Conservation (phyloP, 179 eudicot genomes). For the Silene noctiflora region DNA sequence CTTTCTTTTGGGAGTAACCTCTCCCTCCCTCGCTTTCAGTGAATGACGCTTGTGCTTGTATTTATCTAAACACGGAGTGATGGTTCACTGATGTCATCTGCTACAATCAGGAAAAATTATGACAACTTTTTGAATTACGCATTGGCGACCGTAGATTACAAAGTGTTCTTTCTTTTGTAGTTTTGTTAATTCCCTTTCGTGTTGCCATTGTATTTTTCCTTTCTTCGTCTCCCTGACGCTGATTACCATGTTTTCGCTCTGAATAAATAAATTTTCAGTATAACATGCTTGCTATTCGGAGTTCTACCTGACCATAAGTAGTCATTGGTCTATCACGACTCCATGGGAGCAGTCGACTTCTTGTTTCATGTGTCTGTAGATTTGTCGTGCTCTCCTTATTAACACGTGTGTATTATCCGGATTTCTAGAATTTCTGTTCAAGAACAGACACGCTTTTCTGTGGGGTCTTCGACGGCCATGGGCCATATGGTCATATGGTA, state of each 20-base stretch:
- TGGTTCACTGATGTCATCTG: neutral
- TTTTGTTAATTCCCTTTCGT: neutral
- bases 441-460: slow-evolving; percentile 71
- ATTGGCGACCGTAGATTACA: neutral
- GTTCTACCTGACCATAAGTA: no score
- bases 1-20: neutral
- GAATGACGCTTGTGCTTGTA: neutral
- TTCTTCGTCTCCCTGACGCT: no score
- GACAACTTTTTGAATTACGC: neutral
- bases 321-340: neutral
- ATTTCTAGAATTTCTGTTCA: slow-evolving; percentile 69
- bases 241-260: no score
- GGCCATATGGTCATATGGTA: slow-evolving; percentile 90
- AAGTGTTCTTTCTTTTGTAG: neutral
- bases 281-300: neutral
- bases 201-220: neutral
- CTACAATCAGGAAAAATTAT: neutral
- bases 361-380: neutral
- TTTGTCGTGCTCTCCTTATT: neutral
- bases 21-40: neutral
- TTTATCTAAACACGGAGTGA: neutral
- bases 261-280: neutral
- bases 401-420: neutral
- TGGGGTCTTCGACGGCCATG: slow-evolving; percentile 92
- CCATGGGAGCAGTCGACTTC: neutral